phyloP scores from a whole-genome alignment of 495 filamentous ascomycete species.

The Penicillium odoratum region DNA sequence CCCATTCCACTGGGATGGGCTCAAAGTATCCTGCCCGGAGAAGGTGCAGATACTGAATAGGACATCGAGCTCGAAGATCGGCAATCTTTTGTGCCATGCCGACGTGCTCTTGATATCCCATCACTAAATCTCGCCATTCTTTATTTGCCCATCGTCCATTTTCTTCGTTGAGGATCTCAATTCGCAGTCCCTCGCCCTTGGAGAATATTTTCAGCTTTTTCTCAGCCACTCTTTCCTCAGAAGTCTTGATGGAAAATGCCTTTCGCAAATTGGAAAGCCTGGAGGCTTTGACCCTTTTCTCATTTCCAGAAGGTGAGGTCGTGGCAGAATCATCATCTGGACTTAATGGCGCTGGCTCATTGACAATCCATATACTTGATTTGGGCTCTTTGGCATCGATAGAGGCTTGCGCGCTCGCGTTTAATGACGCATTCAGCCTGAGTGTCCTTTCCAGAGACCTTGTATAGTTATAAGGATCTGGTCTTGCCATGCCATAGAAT shows the following conservation, averaged over 20 bases:
- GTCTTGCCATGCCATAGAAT: slow-evolving; percentile 9
- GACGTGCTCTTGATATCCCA: slow-evolving; percentile 40
- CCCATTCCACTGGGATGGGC: slow-evolving; percentile 48
- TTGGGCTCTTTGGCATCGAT: slow-evolving; percentile 39
- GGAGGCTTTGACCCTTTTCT: slow-evolving; percentile 22
- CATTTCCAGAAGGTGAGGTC: slow-evolving; percentile 1
- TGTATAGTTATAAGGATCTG: slow-evolving; percentile 27
- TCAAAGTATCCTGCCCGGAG: slow-evolving; percentile 52
- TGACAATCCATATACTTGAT: slow-evolving; percentile 40
- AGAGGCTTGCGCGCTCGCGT: slow-evolving; percentile 35
- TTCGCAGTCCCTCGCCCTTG: slow-evolving; percentile 20
- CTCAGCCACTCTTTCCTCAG: slow-evolving; percentile 34
- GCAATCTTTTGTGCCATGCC: slow-evolving; percentile 42
- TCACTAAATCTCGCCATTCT: slow-evolving; percentile 36
- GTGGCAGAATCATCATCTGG: neutral
- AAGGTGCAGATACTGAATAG: slow-evolving; percentile 48
- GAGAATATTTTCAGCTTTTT: slow-evolving; percentile 18
- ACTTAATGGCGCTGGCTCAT: slow-evolving; percentile 22
- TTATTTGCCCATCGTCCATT: slow-evolving; percentile 42
- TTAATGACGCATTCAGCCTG: slow-evolving; percentile 31
- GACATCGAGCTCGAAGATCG: slow-evolving; percentile 34
- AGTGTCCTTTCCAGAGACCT: slow-evolving; percentile 31
- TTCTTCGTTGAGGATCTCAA: slow-evolving; percentile 43
- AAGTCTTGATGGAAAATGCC: slow-evolving; percentile 36
- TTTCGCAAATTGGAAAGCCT: slow-evolving; percentile 35